Conservation (phyloP, 768 basidiomycete species). For the Boletus bicolor region DNA sequence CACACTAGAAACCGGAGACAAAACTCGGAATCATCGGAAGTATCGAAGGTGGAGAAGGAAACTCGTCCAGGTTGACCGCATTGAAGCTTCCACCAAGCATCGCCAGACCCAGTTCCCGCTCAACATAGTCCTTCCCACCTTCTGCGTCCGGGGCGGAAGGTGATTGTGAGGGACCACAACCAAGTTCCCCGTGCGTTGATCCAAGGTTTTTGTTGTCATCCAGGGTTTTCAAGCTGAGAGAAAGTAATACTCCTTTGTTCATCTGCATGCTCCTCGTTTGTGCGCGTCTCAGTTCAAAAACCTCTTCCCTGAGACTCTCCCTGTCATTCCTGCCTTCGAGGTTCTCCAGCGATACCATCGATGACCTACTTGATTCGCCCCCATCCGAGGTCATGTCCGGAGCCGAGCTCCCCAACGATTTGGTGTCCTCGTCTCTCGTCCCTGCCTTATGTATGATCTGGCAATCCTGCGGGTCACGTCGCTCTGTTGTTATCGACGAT, state of each 20-base stretch:
- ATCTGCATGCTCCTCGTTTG: slow-evolving; percentile 51
- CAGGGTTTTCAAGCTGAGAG: slow-evolving; percentile 22
- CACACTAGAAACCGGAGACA: slow-evolving; percentile 24
- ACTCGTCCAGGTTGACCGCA: slow-evolving; percentile 43
- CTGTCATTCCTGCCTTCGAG: slow-evolving; percentile 10
- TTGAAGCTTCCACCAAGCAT: slow-evolving; percentile 38
- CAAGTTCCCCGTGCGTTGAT: neutral
- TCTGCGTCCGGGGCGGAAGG: neutral
- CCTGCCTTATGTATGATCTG: neutral
- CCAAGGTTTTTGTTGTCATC: slow-evolving; percentile 3
- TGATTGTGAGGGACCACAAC: slow-evolving; percentile 1
- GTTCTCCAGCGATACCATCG: slow-evolving; percentile 26
- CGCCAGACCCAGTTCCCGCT: slow-evolving; percentile 17
- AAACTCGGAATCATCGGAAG: slow-evolving; percentile 32
- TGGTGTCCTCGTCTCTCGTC: slow-evolving; percentile 15
- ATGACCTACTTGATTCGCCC: slow-evolving; percentile 22
- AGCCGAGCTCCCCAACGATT: slow-evolving; percentile 18
- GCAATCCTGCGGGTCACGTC: neutral
- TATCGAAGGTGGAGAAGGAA: slow-evolving; percentile 42
- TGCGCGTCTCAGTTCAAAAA: slow-evolving; percentile 45
- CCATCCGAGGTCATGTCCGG: slow-evolving; percentile 28
- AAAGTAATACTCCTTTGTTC: slow-evolving; percentile 44
- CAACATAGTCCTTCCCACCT: slow-evolving; percentile 10
- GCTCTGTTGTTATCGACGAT: neutral
- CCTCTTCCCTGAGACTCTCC: slow-evolving; percentile 27